Base-by-base conservation (phyloP, 352 stramenopile species). In the Phytophthora chlamydospora region DNA sequence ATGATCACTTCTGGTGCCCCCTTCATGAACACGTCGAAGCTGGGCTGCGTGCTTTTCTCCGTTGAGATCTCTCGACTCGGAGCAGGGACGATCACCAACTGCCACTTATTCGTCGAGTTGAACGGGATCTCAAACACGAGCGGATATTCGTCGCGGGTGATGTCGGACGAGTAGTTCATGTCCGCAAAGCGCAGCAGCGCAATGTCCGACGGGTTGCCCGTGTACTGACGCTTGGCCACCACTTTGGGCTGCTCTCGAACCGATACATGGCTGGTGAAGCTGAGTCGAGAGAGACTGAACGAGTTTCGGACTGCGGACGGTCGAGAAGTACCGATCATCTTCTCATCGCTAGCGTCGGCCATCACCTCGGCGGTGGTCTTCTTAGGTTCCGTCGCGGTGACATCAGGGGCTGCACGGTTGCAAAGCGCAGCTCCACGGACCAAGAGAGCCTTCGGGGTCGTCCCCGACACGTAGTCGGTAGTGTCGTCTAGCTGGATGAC, bases 1-100 rank as follows among this genome's bases (percentile, higher is more conserved):
- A 98, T 67, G 58, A 98, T 90, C 16, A 93, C 83, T 65, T 98
- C 95, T 8, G 96, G 96, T 1, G 95, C 96, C 38, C 96, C 96
- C 76, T 99, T 99, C 70, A 98, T 93, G 62, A 97, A 75, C 13
- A 83, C 63, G 12, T 84, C 75, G 38, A 75, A 78, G 34, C 39
- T 63, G 14, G 10, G 29, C 17, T 53, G 62, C 14, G 32, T 72
- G 1, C 27, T 40, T 6, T 66, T 53, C 8, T 75, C 46, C 24
- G 24, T 29, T 6, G 24, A 29, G 24, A 29, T 29, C 24, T 4
- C 24, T 29, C 24, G 2, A n/a, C 54, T 40, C 11, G 64, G 59
- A 14, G 68, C 53, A 10, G 73, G 71, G 1, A 83, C 67, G 21
- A 84, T 66, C 40, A 84, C 77, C 4, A 89, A 57, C 46, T 84